Base-by-base conservation (phyloP, 2,329 filamentous ascomycete genomes). In the Diaporthe vexans region DNA sequence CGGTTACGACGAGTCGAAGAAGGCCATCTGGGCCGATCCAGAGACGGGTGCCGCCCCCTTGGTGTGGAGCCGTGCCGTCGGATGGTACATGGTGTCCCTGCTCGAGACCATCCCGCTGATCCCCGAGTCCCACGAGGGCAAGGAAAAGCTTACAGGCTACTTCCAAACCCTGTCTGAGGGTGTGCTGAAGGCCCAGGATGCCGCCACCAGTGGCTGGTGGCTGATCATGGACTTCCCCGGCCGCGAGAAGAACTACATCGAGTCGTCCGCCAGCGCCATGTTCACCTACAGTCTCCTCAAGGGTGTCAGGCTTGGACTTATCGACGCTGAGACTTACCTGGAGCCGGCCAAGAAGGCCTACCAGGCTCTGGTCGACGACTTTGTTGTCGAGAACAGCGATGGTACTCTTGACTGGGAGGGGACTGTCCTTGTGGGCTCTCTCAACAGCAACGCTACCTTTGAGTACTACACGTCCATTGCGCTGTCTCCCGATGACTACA, bases 31-130 rank as follows among this genome's bases (percentile, higher is more conserved):
- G 89, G 88, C 89, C 0, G 82, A 88, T 71, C 80, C 83, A 0
- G 74, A 78, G 4, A 90, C 86, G 0, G 89, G 89, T 1, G 88
- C 85, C 0, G 86, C 86, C 51, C 88, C 87, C 0, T 79, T 86
- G 9, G 86, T 90, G 21, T 91, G 89, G 89, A 84, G 82, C 37
- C 81, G 89, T 4, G 84, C 87, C 6, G 78, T 88, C 6, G 88
- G 88, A 0, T 91, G 89, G 89, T 90, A 89, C 77, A 80, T 86
- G 17, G 85, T 73, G 4, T 71, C 74, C 15, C 72, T 75, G 72
- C 59, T 74, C 33, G 74, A 75, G 57, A 74, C 72, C 29, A 48
- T 75, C 67, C 65, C 67, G 35, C 46, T 71, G 21, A 54, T 75
- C 13, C 74, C 74, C 19, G 33, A 33, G 17, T 54, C 72, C 46